Conservation (phyloP, 106 monocot species). For the Narthecium ossifragum region DNA sequence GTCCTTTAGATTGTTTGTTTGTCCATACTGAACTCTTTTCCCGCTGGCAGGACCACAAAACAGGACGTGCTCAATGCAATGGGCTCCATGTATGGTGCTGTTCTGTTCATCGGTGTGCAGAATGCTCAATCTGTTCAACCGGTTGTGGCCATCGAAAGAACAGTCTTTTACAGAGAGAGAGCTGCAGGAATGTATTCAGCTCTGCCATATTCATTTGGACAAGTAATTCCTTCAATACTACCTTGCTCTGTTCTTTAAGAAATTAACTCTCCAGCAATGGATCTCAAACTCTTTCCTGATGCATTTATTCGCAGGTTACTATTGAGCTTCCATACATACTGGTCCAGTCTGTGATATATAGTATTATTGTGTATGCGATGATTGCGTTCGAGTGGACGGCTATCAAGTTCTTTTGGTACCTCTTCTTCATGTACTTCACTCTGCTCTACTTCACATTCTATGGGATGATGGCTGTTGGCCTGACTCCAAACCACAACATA, state of each 20-base stretch:
- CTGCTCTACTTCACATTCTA: constrained; percentile 47
- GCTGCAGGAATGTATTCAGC: constrained; percentile 92
- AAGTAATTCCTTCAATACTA: constrained; percentile 27
- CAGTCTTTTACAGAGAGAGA: constrained; percentile 79
- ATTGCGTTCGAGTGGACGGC: constrained; percentile 41
- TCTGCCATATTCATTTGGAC: constrained; percentile 70
- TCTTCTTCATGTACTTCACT: constrained; percentile 41
- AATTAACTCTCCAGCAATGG: not conserved
- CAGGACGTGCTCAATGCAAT: constrained; percentile 81
- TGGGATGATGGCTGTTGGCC: constrained; percentile 42
- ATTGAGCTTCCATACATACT: constrained; percentile 25
- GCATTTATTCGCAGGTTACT: constrained; percentile 18
- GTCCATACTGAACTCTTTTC: not conserved
- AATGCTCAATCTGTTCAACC: constrained; percentile 63
- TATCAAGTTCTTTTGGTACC: constrained; percentile 40
- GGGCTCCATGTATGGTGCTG: constrained; percentile 69
- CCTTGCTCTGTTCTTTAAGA: not conserved
- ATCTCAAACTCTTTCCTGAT: not conserved
- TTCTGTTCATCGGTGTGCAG: constrained; percentile 66
- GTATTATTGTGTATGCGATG: constrained; percentile 32
- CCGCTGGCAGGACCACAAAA: constrained; percentile 24
- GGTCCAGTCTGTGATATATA: constrained; percentile 17
- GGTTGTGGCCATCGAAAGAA: constrained; percentile 58
- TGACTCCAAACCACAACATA: constrained; percentile 31
- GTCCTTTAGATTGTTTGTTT: not conserved